Evolutionary conservation across 2,329 filamentous ascomycete genomes (phyloP), one percentile per base, ranked within the genome.

Genomic region (Phoma sp.): DNA sequence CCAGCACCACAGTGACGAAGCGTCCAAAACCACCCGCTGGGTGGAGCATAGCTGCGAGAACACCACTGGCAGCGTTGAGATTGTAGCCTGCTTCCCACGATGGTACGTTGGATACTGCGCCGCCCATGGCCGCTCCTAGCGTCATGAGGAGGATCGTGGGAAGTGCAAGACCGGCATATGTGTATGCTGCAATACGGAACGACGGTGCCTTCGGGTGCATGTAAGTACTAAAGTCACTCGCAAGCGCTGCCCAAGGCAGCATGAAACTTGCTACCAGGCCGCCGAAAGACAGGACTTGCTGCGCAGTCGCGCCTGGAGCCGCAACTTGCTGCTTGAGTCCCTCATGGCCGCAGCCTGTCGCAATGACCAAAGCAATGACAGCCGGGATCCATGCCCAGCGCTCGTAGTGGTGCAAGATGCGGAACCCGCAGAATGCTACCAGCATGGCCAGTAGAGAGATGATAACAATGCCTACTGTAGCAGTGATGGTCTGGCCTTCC

Each of bases 191-290:
- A 53, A 87, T 74, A 43, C 75, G 72, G 32, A 67, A 42, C 70
- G 78, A 79, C 2, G 83, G 79, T 2, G 81, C 82, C 47, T 78
- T 79, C 22, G 84, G 84, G 46, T 82, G 78, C 49, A 86, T 79
- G 62, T 88, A 88, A 0, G 84, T 84, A 0, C 83, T 83, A 51
- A 87, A 82, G 65, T 88, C 85, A 18, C 82, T 85, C 0, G 83
- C 79, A 23, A 87, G 75, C 2, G 79, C 80, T 4, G 80, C 82
- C 79, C 83, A 89, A 0, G 86, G 85, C 2, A 89, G 79, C 77
- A 87, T 82, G 65, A 86, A 87, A 0, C 83, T 83, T 0, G 86
- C 84, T 4, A 88, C 80, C 46, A 87, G 80, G 73, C 84, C 85
- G 42, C 79, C 84, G 58, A 85, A 88, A 27, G 77, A 82, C 4